phyloP scores from a whole-genome alignment of 2,329 filamentous ascomycete genomes.

The Ophiostoma perfectum region DNA sequence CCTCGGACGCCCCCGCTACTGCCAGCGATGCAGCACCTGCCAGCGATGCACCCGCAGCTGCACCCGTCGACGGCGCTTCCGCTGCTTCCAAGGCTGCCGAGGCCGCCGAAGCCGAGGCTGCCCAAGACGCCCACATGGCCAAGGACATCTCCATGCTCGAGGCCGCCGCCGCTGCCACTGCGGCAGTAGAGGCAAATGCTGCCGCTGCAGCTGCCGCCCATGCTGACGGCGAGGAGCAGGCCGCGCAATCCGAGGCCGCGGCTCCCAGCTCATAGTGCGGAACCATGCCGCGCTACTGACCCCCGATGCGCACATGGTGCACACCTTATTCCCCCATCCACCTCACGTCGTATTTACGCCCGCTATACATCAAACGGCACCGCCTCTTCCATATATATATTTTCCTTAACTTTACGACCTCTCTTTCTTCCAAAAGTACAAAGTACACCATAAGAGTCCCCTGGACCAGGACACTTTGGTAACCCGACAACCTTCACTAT shows the following conservation, averaged over 20 bases:
- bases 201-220: constrained; percentile 13
- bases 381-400: neutral
- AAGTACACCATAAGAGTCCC: neutral
- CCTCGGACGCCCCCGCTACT: neutral
- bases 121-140: neutral
- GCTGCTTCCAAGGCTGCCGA: neutral
- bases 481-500: neutral
- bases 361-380: neutral
- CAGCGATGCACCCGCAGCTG: neutral
- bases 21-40: neutral
- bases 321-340: neutral
- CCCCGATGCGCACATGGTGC: too few relatives aligned
- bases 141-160: constrained; percentile 8
- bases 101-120: neutral
- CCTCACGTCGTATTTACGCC: neutral
- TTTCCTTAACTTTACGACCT: neutral
- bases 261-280: neutral
- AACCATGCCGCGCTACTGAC: neutral
- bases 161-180: constrained; percentile 13
- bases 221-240: neutral
- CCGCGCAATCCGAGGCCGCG: neutral
- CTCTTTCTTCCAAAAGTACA: constrained; percentile 6
- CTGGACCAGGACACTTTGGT: neutral
- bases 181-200: constrained; percentile 15
- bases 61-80: neutral